A percentile compares a stretch with the other conserved stretches of the same genome.
These are phyloP conservation scores for Annulohypoxylon stygium DNA, from an alignment of 495 filamentous ascomycete species.

Conservation along the genomic window DNA sequence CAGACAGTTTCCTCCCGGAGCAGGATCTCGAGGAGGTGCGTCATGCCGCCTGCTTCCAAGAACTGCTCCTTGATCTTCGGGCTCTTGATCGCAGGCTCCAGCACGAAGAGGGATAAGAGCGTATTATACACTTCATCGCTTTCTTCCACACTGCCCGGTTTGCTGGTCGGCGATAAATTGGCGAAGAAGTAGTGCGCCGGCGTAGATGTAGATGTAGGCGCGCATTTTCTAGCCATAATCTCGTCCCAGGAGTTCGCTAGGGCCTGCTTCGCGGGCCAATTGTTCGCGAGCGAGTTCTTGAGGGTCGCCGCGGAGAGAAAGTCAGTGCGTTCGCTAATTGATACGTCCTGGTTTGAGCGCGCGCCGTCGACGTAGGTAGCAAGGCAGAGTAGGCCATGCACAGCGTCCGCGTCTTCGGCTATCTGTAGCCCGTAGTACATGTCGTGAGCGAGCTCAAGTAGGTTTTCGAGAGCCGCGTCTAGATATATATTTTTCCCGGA, in stretches of 20 bases:
- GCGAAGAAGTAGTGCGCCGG: slow-evolving; percentile 47
- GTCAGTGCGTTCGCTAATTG: slow-evolving; percentile 51
- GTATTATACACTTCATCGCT: slow-evolving; percentile 43
- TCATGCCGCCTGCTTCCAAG: slow-evolving; percentile 60
- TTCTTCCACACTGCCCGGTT: slow-evolving; percentile 35
- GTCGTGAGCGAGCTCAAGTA: slow-evolving; percentile 72
- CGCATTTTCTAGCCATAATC: slow-evolving; percentile 51
- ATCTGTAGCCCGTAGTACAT: slow-evolving; percentile 78
- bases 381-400: slow-evolving; percentile 61
- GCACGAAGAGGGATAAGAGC: slow-evolving; percentile 44
- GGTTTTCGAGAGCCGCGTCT: slow-evolving; percentile 60
- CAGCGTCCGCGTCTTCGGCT: slow-evolving; percentile 60
- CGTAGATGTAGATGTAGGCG: slow-evolving; percentile 26
- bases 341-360: too few species aligned
- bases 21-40: slow-evolving; percentile 62
- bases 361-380: slow-evolving; percentile 44
- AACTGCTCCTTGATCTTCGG: slow-evolving; percentile 64
- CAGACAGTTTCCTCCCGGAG: slow-evolving; percentile 53
- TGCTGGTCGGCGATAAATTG: slow-evolving; percentile 50
- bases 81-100: slow-evolving; percentile 61
- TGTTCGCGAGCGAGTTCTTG: slow-evolving; percentile 70
- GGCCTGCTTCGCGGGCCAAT: slow-evolving; percentile 68
- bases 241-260: slow-evolving; percentile 58
- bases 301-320: slow-evolving; percentile 66
- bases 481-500: slow-evolving; percentile 22